Conservation (phyloP, 306 rosid species). For the Begonia peltatifolia region DNA sequence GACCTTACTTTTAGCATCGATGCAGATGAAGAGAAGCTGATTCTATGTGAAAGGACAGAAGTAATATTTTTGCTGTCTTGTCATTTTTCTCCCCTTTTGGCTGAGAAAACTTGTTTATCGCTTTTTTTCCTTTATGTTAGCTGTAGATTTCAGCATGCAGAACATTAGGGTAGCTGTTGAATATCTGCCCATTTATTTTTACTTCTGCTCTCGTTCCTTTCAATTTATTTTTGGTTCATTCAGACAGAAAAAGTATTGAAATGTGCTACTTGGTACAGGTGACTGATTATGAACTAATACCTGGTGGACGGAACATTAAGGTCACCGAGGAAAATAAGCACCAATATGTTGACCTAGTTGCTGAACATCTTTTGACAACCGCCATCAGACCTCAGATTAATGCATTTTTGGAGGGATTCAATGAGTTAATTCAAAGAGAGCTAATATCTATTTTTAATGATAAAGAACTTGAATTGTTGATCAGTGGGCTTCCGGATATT, state of each 20-base stretch:
- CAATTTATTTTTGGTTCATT: too few relatives aligned
- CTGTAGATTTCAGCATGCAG: too few relatives aligned
- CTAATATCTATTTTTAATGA: slow-evolving; percentile 81
- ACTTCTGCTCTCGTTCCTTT: too few relatives aligned
- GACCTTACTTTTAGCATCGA: slow-evolving; percentile 96
- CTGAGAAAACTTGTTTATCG: too few relatives aligned
- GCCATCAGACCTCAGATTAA: slow-evolving; percentile 94
- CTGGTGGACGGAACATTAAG: slow-evolving; percentile 87
- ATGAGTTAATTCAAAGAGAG: slow-evolving; percentile 52
- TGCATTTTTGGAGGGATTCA: slow-evolving; percentile 86
- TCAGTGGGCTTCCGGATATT: slow-evolving; percentile 95
- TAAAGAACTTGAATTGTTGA: slow-evolving; percentile 82
- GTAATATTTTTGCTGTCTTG: slow-evolving; percentile 19
- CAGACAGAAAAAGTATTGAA: too few relatives aligned
- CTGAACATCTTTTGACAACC: slow-evolving; percentile 84
- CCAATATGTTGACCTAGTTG: slow-evolving; percentile 80
- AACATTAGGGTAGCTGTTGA: too few relatives aligned
- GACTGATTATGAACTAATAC: slow-evolving; percentile 85
- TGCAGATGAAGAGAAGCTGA: slow-evolving; percentile 93
- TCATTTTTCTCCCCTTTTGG: too few relatives aligned
- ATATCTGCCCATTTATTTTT: too few relatives aligned
- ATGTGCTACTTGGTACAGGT: slow-evolving; percentile 29
- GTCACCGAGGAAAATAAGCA: slow-evolving; percentile 96
- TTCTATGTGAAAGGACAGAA: slow-evolving; percentile 75
- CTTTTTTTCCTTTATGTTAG: too few relatives aligned